Conservation (phyloP, 345 rosid genomes). For the Chamaenerion angustifolium region DNA sequence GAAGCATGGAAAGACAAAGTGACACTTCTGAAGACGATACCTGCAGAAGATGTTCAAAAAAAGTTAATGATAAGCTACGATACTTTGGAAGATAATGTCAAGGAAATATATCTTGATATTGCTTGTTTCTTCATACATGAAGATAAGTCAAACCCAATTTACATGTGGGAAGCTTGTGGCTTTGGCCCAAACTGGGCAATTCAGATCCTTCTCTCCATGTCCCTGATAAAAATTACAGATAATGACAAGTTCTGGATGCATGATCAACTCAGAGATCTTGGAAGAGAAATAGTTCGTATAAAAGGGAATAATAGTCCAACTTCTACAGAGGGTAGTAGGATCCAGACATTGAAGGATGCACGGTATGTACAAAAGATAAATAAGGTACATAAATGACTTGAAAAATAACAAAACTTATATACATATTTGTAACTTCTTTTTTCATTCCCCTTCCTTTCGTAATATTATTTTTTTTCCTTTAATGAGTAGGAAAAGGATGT, state of each 20-base stretch:
- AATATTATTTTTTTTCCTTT: too few species aligned
- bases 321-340: too few species aligned
- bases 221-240: background rate
- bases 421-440: too few species aligned
- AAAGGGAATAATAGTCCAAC: too few species aligned
- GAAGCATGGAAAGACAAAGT: background rate
- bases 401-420: too few species aligned
- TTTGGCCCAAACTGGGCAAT: background rate
- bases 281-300: background rate
- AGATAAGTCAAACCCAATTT: background rate
- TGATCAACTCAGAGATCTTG: background rate
- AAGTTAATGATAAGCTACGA: background rate
- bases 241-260: background rate
- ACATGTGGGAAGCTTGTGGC: slow-evolving; percentile 1
- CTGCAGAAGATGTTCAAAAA: background rate
- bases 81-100: background rate
- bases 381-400: too few species aligned
- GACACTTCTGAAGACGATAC: background rate
- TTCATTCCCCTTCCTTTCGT: too few species aligned
- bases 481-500: too few species aligned
- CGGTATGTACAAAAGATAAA: too few species aligned
- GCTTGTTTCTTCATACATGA: slow-evolving; percentile 1
- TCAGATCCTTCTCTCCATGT: background rate
- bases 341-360: too few species aligned
- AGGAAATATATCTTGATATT: slow-evolving; percentile 2